Evolutionary conservation across 805 yeast species (phyloP), one percentile per base, ranked within the genome.

Genomic region (Monosporozyma siamensis): DNA sequence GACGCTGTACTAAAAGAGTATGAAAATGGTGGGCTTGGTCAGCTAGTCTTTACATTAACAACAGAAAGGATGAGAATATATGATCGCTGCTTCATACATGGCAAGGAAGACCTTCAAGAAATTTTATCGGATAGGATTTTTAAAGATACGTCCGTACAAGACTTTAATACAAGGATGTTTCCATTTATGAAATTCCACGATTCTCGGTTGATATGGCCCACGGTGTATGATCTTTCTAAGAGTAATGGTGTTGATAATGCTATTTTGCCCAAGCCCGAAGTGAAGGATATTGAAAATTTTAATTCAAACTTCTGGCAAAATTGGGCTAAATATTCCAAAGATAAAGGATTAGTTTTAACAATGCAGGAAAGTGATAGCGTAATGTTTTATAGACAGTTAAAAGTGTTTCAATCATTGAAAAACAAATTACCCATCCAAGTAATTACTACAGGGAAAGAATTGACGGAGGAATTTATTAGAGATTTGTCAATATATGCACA

Each of bases 391-490:
- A 54, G 51, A 40, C 56, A 56, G 18, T 39, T 61, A 6, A 48
- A 46, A 22, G 54, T 54, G 0, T 42, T 61, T 20, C 52, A 54
- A 6, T 44, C 49, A 22, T 32, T 46, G 17, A 47, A 47, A 10
- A 61, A 58, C 35, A 45, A 44, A 4, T 39, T 54, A 10, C 63
- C 63, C 11, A 51, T 63, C 25, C 67, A 63, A 42, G 44, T 63
- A 1, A 45, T 63, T 10, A 49, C 56, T 6, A 49, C 57, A n/a
- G 61, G 56, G 14, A 40, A 38, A 8, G 64, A 58, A 27, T 46
- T 55, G 4, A 45, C 50, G 1, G 14, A 39, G 15, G 54, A 49
- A 9, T 52, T 54, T 22, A 34, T 50, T 7, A 39, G 40, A 14
- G 51, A 48, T 15, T 14, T 58, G 3, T 35, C 46, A 2, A 25